Evolutionary conservation across 2,329 filamentous ascomycete species (phyloP).

Genomic region (Phoma herbarum): DNA sequence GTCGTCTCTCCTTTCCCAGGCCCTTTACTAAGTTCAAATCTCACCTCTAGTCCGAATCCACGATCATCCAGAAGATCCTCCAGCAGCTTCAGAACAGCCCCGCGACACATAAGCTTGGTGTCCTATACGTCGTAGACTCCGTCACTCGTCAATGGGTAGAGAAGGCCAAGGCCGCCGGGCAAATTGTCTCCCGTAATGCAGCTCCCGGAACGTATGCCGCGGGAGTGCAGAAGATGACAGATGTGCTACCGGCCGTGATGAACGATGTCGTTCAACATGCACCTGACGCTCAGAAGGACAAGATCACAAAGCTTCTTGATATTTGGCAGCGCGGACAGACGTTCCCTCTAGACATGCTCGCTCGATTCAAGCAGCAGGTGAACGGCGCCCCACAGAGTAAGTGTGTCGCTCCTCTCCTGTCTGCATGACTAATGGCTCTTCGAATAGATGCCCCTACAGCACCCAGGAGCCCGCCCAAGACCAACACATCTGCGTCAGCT

Average conservation of each 20-base stretch:
- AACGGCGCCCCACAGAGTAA: constrained; percentile 72
- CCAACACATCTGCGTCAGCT: constrained; percentile 32
- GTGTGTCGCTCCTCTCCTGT: constrained; percentile 44
- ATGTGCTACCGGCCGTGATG: constrained; percentile 92
- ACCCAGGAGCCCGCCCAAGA: constrained; percentile 41
- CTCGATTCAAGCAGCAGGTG: constrained; percentile 83
- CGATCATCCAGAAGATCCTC: constrained; percentile 94
- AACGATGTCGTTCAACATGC: constrained; percentile 90
- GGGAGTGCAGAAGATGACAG: constrained; percentile 95
- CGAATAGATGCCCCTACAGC: constrained; percentile 33
- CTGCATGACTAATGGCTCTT: constrained; percentile 18
- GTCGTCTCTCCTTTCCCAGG: constrained; percentile 19
- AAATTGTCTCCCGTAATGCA: constrained; percentile 78
- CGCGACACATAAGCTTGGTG: constrained; percentile 95
- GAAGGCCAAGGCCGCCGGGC: constrained; percentile 85
- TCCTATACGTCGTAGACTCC: constrained; percentile 99
- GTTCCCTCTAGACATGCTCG: constrained; percentile 81
- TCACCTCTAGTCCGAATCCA: constrained; percentile 80
- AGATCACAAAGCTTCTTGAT: constrained; percentile 92
- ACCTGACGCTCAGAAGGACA: constrained; percentile 95
- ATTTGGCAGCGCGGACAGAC: constrained; percentile 98
- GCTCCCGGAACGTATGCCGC: constrained; percentile 93
- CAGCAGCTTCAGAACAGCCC: constrained; percentile 97
- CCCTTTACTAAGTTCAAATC: constrained; percentile 37
- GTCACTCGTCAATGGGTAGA: constrained; percentile 99